Base-by-base conservation (phyloP, 2,329 filamentous ascomycete species). In the Pestalotiopsis fici region DNA sequence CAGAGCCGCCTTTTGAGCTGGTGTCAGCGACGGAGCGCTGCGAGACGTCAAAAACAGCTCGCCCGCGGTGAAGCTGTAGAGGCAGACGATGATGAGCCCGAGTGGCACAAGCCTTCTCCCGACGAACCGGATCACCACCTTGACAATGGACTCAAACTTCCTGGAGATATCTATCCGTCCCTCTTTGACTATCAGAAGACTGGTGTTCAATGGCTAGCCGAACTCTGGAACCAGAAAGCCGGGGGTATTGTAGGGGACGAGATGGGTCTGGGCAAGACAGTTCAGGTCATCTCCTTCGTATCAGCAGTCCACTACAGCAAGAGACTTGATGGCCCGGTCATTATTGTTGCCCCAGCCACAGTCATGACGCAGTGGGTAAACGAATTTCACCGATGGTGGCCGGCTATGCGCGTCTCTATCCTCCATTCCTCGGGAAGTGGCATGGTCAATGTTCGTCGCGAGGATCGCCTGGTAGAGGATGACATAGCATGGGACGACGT, bases 311-410 rank as follows among this genome's bases (percentile, higher is more conserved):
- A 99, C 77, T 95, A 98, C 79, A 98, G 94, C 80, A 93, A 91
- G 72, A 93, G 90, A 74, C 87, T 98, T 25, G 88, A 87, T 25
- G 93, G 93, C 68, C 96, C 96, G 0, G 90, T 97, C 56, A 93
- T 99, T 68, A 88, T 99, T 7, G 94, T 99, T 3, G 95, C 94
- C 63, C 96, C 96, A 2, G 95, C 95, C 3, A 99, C 96, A 0
- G 92, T 99, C 27, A 91, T 99, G 82, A 92, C 94, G 69, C 96
- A 99, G 78, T 99, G 96, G 96, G 96, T 98, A 13, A 97, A 97
- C 71, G 96, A 99, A 76, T 98, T 99, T 73, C 97, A 99, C 80
- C 90, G 91, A 13, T 99, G 97, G 97, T 99, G 97, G 97, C 96
- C 96, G n/a, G 91, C 96, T n/a, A 84, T 99, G 37, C 89, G 97